phyloP scores from a whole-genome alignment of 306 rosid species.

The Vicia sativa region DNA sequence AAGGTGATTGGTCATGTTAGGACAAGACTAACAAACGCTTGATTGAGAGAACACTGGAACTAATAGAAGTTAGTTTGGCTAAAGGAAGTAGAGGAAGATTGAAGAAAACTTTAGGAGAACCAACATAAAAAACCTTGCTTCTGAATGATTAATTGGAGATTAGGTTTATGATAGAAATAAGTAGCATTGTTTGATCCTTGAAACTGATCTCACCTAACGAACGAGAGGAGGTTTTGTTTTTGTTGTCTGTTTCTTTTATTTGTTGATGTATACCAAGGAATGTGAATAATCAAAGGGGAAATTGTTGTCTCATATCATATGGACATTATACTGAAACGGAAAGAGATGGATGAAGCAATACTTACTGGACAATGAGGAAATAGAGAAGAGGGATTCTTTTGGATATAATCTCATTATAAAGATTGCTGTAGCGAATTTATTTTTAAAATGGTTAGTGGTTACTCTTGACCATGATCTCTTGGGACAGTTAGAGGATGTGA shows the following conservation, averaged over 20 bases:
- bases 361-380: not conserved
- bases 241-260: not conserved
- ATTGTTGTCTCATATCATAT: not conserved
- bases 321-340: conserved; percentile 4
- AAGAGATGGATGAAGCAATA: not conserved
- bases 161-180: not conserved
- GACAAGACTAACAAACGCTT: not conserved
- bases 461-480: not conserved
- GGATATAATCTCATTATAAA: not conserved
- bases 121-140: not conserved
- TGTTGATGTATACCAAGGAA: not conserved
- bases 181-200: conserved; percentile 7
- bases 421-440: not conserved
- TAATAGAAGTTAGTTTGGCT: conserved; percentile 3
- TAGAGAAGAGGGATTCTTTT: conserved; percentile 1
- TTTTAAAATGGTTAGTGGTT: conserved; percentile 2
- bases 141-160: not conserved
- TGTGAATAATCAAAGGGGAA: not conserved
- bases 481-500: not conserved
- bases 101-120: conserved; percentile 1
- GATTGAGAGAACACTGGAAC: conserved; percentile 5
- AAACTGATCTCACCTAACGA: not conserved
- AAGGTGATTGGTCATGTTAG: conserved; percentile 6
- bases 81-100: not conserved
- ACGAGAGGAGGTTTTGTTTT: not conserved